phyloP scores from a whole-genome alignment of 257 asterid genomes.

The Lavandula angustifolia region DNA sequence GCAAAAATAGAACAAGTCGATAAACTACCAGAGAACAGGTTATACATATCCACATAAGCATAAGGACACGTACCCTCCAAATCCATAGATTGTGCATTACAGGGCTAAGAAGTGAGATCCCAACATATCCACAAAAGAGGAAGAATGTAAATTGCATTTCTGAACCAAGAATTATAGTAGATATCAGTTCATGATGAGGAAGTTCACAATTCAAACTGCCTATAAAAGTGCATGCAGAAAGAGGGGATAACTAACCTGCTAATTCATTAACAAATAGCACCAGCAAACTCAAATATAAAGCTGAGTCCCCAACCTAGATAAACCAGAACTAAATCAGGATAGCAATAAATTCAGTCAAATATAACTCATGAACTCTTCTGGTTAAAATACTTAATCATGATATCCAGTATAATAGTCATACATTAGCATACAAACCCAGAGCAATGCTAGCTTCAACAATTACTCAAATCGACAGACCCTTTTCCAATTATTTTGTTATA shows the following conservation, averaged over 20 bases:
- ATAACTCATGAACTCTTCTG: no score
- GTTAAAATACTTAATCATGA: no score
- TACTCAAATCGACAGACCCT: no score
- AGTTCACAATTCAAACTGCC: conserved; percentile 22
- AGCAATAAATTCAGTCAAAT: no score
- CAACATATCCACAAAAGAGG: conserved; percentile 88
- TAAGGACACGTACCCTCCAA: conserved; percentile 82
- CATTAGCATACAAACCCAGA: no score
- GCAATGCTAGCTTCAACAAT: no score
- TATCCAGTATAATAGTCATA: no score
- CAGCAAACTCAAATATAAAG: conserved; percentile 83
- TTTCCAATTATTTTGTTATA: no score
- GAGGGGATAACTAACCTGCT: conserved; percentile 56
- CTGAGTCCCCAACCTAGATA: conserved; percentile 89
- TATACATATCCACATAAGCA: conserved; percentile 24
- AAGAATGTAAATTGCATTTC: conserved; percentile 92
- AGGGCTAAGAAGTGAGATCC: conserved; percentile 90
- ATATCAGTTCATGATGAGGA: conserved; percentile 28
- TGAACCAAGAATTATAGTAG: conserved; percentile 39
- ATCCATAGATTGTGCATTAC: conserved; percentile 99
- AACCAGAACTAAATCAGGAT: conserved; percentile 25
- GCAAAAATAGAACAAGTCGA: conserved; percentile 35
- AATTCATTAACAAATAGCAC: conserved; percentile 81
- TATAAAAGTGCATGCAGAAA: background rate
- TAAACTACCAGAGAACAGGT: conserved; percentile 22